phyloP scores from a whole-genome alignment of 1,139 yeast species.

The Yamadazyma diospyri region DNA sequence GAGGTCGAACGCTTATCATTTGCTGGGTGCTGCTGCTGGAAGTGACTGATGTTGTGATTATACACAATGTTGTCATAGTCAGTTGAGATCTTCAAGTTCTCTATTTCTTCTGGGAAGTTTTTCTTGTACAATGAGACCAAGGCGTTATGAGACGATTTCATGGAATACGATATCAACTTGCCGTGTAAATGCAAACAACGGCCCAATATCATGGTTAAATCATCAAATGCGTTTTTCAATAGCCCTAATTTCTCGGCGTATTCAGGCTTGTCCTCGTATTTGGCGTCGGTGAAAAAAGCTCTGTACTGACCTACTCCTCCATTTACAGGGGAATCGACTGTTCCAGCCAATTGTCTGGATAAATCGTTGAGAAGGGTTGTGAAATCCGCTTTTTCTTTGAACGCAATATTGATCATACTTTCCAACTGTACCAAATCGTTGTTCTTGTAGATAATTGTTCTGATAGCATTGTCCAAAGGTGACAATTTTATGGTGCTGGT shows the following conservation, averaged over 20 bases:
- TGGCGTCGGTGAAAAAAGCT: conserved; percentile 53
- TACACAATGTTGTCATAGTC: conserved; percentile 28
- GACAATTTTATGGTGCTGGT: conserved; percentile 59
- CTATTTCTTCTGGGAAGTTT: conserved; percentile 70
- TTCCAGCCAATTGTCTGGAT: conserved; percentile 78
- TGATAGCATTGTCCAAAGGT: conserved; percentile 82
- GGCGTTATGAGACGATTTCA: conserved; percentile 64
- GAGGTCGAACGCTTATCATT: conserved; percentile 16
- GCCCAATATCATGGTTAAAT: conserved; percentile 61
- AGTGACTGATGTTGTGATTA: conserved; percentile 21
- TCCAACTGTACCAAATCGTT: conserved; percentile 71
- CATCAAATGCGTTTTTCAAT: conserved; percentile 63
- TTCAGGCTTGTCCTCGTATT: conserved; percentile 39
- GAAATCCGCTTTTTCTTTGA: conserved; percentile 52
- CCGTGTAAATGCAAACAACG: conserved; percentile 71
- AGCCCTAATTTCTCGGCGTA: conserved; percentile 43
- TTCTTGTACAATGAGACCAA: conserved; percentile 61
- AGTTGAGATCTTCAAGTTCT: conserved; percentile 31
- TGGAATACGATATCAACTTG: conserved; percentile 52
- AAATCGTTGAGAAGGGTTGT: conserved; percentile 59
- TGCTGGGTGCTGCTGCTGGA: conserved; percentile 13
- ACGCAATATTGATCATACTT: conserved; percentile 53
- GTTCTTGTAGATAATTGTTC: conserved; percentile 63
- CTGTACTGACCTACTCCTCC: conserved; percentile 90
- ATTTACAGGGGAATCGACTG: conserved; percentile 89